These are phyloP conservation scores for Metahyphopichia silvanorum DNA, from an alignment of 805 yeast species.

Conservation along the genomic window DNA sequence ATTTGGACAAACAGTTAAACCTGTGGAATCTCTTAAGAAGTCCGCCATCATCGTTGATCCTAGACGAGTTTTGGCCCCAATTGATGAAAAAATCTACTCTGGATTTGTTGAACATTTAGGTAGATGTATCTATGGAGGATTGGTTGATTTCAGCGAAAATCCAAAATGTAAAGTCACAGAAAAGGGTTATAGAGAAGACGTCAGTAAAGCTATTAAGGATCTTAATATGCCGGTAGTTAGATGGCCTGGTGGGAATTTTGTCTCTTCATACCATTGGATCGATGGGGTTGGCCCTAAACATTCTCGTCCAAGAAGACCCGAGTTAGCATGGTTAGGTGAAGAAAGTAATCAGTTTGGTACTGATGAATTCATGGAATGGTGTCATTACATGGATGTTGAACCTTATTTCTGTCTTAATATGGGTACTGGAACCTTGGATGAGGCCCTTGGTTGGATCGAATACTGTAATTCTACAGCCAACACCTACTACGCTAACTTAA, in stretches of 20 bases:
- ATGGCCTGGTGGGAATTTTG: too few relatives aligned
- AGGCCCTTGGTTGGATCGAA: constrained; percentile 32
- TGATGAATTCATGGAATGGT: constrained; percentile 33
- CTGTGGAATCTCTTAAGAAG: constrained; percentile 6
- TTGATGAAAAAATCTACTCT: constrained; percentile 25
- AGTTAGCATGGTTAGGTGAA: constrained; percentile 30
- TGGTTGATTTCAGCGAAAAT: constrained; percentile 21
- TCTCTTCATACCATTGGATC: too few relatives aligned
- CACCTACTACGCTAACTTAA: constrained; percentile 30
- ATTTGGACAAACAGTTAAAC: constrained; percentile 13
- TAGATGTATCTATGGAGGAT: constrained; percentile 33
- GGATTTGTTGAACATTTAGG: constrained; percentile 36
- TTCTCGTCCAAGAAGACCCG: constrained; percentile 26
- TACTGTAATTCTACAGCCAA: constrained; percentile 27
- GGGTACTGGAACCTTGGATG: constrained; percentile 35
- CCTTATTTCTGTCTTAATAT: constrained; percentile 31
- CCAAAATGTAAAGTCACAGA: constrained; percentile 14
- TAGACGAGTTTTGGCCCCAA: constrained; percentile 16
- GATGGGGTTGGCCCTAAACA: too few relatives aligned
- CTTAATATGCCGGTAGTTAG: too few relatives aligned
- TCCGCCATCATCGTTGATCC: constrained; percentile 24
- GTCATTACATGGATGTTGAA: constrained; percentile 22
- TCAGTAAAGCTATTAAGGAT: constrained; percentile 23
- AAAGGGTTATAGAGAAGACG: constrained; percentile 25
- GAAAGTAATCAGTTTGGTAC: constrained; percentile 31